Conservation (phyloP, 2,329 filamentous ascomycete species). For the Talaromyces amestolkiae region DNA sequence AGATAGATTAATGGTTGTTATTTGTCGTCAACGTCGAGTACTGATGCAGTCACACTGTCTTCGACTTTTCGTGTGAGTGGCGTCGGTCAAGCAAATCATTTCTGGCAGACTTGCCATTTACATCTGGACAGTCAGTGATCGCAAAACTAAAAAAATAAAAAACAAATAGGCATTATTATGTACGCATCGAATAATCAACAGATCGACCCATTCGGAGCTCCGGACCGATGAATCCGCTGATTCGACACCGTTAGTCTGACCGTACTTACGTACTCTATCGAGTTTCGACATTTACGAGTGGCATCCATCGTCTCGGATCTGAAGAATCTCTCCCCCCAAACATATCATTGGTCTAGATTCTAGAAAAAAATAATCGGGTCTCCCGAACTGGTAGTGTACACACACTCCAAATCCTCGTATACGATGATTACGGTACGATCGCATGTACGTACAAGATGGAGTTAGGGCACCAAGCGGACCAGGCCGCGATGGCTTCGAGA, state of each 20-base stretch:
- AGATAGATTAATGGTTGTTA: neutral
- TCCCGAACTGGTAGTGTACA: neutral
- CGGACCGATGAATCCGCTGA: neutral
- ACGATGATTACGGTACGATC: neutral
- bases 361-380: neutral
- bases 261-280: neutral
- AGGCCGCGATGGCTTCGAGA: slow-evolving; percentile 5
- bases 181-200: neutral
- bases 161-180: too few relatives aligned
- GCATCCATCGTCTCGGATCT: neutral
- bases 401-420: neutral
- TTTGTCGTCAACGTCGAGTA: neutral
- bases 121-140: neutral
- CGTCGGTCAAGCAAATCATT: too few relatives aligned
- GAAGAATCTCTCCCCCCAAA: neutral
- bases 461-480: slow-evolving; percentile 2
- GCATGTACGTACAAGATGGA: neutral
- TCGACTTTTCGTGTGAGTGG: neutral
- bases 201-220: slow-evolving; percentile 2
- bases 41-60: neutral
- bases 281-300: neutral
- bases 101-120: too few relatives aligned
- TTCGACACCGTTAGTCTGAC: neutral
- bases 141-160: too few relatives aligned
- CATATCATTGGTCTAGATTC: neutral